These are phyloP conservation scores for Populus tremula DNA, from an alignment of 345 rosid genomes.

Conservation along the genomic window DNA sequence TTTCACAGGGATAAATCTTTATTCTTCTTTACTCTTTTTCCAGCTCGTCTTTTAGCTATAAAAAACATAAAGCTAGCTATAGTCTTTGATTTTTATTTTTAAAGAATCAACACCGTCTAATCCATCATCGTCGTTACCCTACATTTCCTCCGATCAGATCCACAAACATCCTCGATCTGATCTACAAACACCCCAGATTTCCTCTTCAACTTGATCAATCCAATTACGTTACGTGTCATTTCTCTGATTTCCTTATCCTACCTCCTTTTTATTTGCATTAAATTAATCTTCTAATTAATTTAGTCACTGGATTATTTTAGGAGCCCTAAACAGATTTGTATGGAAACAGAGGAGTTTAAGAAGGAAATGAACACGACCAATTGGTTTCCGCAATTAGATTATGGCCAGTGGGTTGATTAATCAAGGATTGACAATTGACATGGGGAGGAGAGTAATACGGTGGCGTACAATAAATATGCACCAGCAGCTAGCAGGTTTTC, in stretches of 20 bases:
- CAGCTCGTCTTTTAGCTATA: too few relatives aligned
- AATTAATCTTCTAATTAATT: too few relatives aligned
- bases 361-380: slow-evolving; percentile 47
- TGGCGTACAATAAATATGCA: too few relatives aligned
- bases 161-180: not conserved
- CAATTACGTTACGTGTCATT: not conserved
- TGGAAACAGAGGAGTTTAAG: slow-evolving; percentile 58
- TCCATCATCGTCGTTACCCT: not conserved
- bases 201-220: too few relatives aligned
- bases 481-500: too few relatives aligned
- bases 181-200: not conserved
- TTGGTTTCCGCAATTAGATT: slow-evolving; percentile 62
- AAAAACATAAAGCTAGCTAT: too few relatives aligned
- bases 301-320: not conserved
- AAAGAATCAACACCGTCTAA: not conserved
- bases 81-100: not conserved
- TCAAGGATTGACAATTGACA: too few relatives aligned
- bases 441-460: too few relatives aligned
- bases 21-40: too few relatives aligned
- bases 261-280: not conserved
- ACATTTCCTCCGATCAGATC: not conserved
- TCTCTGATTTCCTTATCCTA: not conserved
- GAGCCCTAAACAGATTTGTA: slow-evolving; percentile 17
- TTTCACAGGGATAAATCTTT: too few relatives aligned
- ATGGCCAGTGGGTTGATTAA: slow-evolving; percentile 54